Evolutionary conservation across 768 basidiomycete genomes (phyloP), one percentile per base, ranked within the genome.

Genomic region (Leccinum truebloodii): DNA sequence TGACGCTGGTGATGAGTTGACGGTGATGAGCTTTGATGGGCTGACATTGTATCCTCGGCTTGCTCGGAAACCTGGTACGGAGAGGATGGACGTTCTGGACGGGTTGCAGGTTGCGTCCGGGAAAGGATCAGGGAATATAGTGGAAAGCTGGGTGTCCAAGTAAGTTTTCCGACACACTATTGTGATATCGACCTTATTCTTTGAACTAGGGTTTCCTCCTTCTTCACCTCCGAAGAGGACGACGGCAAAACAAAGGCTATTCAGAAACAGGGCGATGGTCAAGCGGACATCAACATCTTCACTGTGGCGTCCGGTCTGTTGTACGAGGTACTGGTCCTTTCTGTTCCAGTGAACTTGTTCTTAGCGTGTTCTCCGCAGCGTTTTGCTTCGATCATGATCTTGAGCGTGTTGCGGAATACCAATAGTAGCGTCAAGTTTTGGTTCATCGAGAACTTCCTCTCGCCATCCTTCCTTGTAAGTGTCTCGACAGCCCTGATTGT

Each of bases 401-500:
- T 98, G 37, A 96, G 94, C 66, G 97, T 99, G 34, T 80, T 98
- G 64, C 88, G 88, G 44, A 96, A 98, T 70, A 98, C 97, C 18
- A 87, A 94, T 20, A 91, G 89, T 68, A 90, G 86, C 28, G 95
- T 99, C 74, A 99, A 99, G 74, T 99, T 98, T 77, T 98, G 97
- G 97, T 98, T 98, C 76, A 98, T 99, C 64, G 92, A 97, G 73
- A 98, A 99, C 77, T 99, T 99, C 83, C 82, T 98, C 14, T 98
- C 96, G 0, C 97, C 96, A 1, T 91, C 95, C 0, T 99, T 99
- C 84, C 76, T 98, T 60, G 94, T 93, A 65, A 67, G 85, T 78
- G 8, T 4, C 52, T 62, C 16, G 30, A 20, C 7, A 9, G 14
- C 24, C 18, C 14, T 58, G 41, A 20, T 10, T 9, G 12, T 44